These are phyloP conservation scores for Tricholoma sp. DNA, from an alignment of 768 basidiomycete species.

Conservation along the genomic window DNA sequence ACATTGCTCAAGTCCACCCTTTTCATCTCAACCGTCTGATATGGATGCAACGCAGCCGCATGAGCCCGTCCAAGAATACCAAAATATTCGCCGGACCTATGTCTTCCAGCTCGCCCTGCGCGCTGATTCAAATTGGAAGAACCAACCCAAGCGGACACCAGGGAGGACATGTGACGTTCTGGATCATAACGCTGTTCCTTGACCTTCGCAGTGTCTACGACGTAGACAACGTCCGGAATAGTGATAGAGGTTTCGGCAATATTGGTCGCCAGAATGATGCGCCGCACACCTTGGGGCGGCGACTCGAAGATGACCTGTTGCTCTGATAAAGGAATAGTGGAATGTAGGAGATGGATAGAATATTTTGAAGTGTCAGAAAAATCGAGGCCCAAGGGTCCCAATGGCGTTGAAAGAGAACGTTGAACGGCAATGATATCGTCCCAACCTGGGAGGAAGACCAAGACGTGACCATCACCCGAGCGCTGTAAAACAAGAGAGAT, in stretches of 20 bases:
- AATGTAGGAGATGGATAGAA: constrained; percentile 81
- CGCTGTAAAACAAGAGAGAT: constrained; percentile 70
- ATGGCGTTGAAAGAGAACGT: constrained; percentile 47
- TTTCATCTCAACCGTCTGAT: constrained; percentile 95
- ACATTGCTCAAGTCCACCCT: constrained; percentile 84
- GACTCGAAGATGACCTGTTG: constrained; percentile 89
- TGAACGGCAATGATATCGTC: constrained; percentile 81
- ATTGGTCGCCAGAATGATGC: constrained; percentile 90
- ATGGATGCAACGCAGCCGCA: constrained; percentile 56
- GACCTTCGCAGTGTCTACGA: constrained; percentile 83
- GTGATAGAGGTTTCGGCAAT: constrained; percentile 95
- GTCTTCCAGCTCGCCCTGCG: constrained; percentile 89
- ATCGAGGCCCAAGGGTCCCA: constrained; percentile 48
- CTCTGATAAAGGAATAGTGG: constrained; percentile 80
- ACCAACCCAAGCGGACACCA: constrained; percentile 90
- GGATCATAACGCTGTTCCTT: constrained; percentile 92
- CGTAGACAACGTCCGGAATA: constrained; percentile 92
- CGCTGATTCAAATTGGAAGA: constrained; percentile 87
- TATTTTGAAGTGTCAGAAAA: constrained; percentile 56
- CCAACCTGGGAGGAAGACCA: constrained; percentile 92
- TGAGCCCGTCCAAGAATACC: constrained; percentile 69
- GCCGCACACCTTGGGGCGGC: constrained; percentile 67
- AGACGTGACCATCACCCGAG: constrained; percentile 79
- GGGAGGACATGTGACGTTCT: constrained; percentile 78
- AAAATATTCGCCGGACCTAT: constrained; percentile 87